Base-by-base conservation (phyloP, 2,329 filamentous ascomycete species). In the Neonectria faginata region DNA sequence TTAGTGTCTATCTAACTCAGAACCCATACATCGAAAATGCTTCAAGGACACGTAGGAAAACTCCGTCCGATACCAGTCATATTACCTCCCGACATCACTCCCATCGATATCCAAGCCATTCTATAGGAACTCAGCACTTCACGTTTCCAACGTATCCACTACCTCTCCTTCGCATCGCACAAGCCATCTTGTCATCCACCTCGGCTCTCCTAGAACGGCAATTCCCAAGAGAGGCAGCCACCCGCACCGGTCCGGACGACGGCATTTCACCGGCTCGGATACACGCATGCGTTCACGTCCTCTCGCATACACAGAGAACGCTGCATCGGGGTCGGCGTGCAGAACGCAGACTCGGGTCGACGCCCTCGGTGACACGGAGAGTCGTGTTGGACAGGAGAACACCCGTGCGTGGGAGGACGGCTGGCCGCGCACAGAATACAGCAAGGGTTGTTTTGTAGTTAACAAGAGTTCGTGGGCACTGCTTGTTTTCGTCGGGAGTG, bases 231-330 rank as follows among this genome's bases (percentile, higher is more conserved):
- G 12, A 45, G 16, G 57, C 36, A 16, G n/a, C 45, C 41, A 45
- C 27, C 57, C 51, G 51, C 12, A 29, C 55, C 54, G 55, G 31
- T 27, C 31, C 41, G 47, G 22, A 45, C 57, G 44, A 48, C 48
- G n/a, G 42, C 54, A 52, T 55, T 51, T 44, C 57, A 64, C 56
- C 20, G 52, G 45, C 52, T 64, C 62, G 57, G 57, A 36, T 54
- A 44, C 42, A 36, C 51, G 45, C 62, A 60, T 31, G 56, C 27
- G 62, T 57, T 52, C 36, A 41, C 51, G 33, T 53, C 57, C 45
- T 31, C 25, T 36, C 22, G 12, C 25, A 18, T 8, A 50, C 48
- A 42, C 54, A 48, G 42, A 58, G 42, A 54, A 18, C 48, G n/a
- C 60, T 55, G 31, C 27, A 63, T 53, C 55, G 54, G 56, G 33